phyloP scores from a whole-genome alignment of 768 basidiomycete genomes.

The Rhodotorula diobovata region DNA sequence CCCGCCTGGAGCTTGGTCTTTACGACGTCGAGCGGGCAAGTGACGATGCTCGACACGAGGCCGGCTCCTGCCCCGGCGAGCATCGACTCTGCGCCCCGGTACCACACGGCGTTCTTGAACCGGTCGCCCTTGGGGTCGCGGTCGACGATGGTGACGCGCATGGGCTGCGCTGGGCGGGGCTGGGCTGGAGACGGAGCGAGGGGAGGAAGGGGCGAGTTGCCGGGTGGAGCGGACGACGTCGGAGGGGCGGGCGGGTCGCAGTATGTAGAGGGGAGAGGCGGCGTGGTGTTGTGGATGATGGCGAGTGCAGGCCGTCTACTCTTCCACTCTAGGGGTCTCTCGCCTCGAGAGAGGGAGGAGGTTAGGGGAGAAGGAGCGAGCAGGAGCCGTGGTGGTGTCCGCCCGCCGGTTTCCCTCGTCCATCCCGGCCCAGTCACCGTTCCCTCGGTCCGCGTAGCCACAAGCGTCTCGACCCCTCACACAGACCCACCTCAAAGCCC shows the following conservation, averaged over 20 bases:
- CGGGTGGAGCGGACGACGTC: background rate
- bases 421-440: too few relatives aligned
- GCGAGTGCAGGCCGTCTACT: too few relatives aligned
- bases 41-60: constrained; percentile 82
- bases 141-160: constrained; percentile 36
- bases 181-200: background rate
- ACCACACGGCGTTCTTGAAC: constrained; percentile 24
- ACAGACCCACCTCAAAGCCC: too few relatives aligned
- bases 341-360: too few relatives aligned
- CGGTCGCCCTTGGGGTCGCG: constrained; percentile 24
- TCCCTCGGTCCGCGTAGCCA: too few relatives aligned
- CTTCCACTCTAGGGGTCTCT: too few relatives aligned
- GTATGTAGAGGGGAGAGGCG: background rate
- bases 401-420: too few relatives aligned
- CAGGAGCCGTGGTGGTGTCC: too few relatives aligned
- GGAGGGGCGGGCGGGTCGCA: background rate
- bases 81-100: constrained; percentile 47
- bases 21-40: constrained; percentile 94
- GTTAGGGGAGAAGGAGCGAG: too few relatives aligned
- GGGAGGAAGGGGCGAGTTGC: background rate
- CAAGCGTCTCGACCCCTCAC: too few relatives aligned
- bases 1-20: constrained; percentile 99
- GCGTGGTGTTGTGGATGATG: too few relatives aligned
- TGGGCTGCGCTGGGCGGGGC: background rate
- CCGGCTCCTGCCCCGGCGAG: constrained; percentile 90